These are phyloP conservation scores for Malus sieversii DNA, from an alignment of 306 rosid species.

Conservation along the genomic window DNA sequence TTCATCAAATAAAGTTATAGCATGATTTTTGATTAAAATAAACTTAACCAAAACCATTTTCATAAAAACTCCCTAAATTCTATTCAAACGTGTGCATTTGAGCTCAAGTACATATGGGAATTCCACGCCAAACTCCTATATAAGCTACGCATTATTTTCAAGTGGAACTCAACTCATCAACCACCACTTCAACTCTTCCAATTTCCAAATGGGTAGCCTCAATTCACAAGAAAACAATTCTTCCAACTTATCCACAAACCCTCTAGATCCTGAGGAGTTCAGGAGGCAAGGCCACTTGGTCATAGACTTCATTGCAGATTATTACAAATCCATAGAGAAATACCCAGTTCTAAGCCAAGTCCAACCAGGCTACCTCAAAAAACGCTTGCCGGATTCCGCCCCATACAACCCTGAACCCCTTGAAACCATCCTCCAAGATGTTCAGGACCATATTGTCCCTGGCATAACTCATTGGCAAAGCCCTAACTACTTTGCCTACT, in stretches of 20 bases:
- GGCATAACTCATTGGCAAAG: conserved; percentile 33
- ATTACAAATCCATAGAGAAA: conserved; percentile 21
- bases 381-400: conserved; percentile 11
- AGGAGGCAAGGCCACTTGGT: conserved; percentile 32
- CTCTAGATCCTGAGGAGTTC: conserved; percentile 29
- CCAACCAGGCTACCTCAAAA: conserved; percentile 24
- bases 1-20: too few relatives aligned
- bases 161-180: background rate
- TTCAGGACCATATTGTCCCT: conserved; percentile 21
- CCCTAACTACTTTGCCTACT: conserved; percentile 6
- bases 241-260: background rate
- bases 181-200: background rate
- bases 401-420: conserved; percentile 25
- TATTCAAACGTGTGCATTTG: too few relatives aligned
- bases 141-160: background rate
- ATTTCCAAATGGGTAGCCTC: conserved; percentile 9
- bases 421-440: conserved; percentile 31
- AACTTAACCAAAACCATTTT: too few relatives aligned
- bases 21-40: too few relatives aligned
- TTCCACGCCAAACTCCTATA: too few relatives aligned
- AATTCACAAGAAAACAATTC: background rate
- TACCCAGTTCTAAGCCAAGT: conserved; percentile 33
- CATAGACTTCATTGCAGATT: conserved; percentile 33
- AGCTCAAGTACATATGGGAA: too few relatives aligned
- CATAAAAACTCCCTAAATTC: too few relatives aligned